Percentiles rank a stretch among this genome's conserved stretches.
These are phyloP conservation scores for Podospora australis DNA, from an alignment of 495 filamentous ascomycete genomes.

Conservation along the genomic window DNA sequence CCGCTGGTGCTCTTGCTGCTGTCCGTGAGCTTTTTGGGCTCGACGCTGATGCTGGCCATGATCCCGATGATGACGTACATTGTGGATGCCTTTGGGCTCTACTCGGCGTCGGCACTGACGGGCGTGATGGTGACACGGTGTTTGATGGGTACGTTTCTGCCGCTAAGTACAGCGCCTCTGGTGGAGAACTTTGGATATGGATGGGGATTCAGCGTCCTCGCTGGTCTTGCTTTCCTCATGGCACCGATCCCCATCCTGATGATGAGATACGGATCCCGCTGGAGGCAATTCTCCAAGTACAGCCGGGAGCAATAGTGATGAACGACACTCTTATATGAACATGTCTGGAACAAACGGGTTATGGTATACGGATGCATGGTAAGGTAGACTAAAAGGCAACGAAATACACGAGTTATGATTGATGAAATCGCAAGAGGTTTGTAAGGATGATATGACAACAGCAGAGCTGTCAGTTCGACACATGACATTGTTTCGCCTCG, in stretches of 20 bases:
- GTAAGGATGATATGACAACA: too few species aligned
- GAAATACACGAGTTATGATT: too few species aligned
- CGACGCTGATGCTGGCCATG: conserved; percentile 33
- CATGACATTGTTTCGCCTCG: too few species aligned
- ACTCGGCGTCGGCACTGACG: conserved; percentile 51
- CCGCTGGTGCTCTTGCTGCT: conserved; percentile 38
- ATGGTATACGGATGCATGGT: too few species aligned
- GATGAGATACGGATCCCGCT: conserved; percentile 41
- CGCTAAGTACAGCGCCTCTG: conserved; percentile 41
- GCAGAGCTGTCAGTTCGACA: too few species aligned
- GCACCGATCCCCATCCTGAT: conserved; percentile 47
- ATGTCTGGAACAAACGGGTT: too few species aligned
- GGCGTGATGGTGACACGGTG: conserved; percentile 48
- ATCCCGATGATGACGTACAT: conserved; percentile 50
- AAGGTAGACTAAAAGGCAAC: too few species aligned
- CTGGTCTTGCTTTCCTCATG: conserved; percentile 28
- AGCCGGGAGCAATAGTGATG: conserved; percentile 20
- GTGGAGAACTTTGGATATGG: conserved; percentile 42
- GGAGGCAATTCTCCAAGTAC: conserved; percentile 46
- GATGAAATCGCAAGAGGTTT: too few species aligned
- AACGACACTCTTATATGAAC: too few species aligned
- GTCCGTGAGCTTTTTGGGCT: conserved; percentile 37
- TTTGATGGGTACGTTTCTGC: conserved; percentile 48
- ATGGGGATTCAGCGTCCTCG: conserved; percentile 42
- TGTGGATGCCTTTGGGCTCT: conserved; percentile 52